phyloP scores from a whole-genome alignment of 345 rosid genomes.

The Sisymbrium irio region DNA sequence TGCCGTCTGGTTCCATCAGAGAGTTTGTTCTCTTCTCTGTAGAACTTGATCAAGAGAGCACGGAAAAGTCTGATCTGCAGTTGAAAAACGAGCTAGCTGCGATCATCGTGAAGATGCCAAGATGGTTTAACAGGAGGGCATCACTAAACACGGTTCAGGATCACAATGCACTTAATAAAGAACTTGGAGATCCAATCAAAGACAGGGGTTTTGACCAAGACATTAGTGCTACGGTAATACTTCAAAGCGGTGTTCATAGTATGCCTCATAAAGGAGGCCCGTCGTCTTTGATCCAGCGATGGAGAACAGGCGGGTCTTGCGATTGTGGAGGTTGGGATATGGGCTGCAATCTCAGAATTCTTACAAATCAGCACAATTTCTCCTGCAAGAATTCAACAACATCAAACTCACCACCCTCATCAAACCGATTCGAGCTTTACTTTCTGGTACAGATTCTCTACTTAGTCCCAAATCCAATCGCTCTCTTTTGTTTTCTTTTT shows the following conservation, averaged over 20 bases:
- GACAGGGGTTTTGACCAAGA: conserved; percentile 32
- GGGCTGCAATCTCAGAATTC: conserved; percentile 73
- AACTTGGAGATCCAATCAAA: conserved; percentile 18
- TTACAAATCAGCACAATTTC: conserved; percentile 44
- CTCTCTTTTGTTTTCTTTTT: background rate
- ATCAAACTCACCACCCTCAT: conserved; percentile 35
- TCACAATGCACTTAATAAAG: conserved; percentile 23
- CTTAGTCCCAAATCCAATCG: background rate
- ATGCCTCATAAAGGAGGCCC: conserved; percentile 85
- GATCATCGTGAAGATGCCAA: conserved; percentile 62
- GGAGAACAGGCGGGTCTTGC: conserved; percentile 93
- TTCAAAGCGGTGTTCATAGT: conserved; percentile 84
- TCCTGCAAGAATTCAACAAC: conserved; percentile 31
- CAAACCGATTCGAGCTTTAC: conserved; percentile 53
- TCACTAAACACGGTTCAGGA: conserved; percentile 35
- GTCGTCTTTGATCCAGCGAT: conserved; percentile 78
- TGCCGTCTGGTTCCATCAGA: conserved; percentile 48
- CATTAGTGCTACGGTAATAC: conserved; percentile 62
- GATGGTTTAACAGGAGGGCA: conserved; percentile 29
- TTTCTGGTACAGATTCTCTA: conserved; percentile 46
- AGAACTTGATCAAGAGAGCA: conserved; percentile 43
- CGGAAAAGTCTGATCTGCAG: conserved; percentile 45
- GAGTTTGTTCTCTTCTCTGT: conserved; percentile 76
- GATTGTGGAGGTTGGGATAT: conserved; percentile 99
- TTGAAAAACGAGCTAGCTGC: conserved; percentile 86